Percentiles rank a stretch among this genome's conserved stretches.
Evolutionary conservation across 1,284 basidiomycete genomes (phyloP).

Genomic region (Tylopilus microsporus): DNA sequence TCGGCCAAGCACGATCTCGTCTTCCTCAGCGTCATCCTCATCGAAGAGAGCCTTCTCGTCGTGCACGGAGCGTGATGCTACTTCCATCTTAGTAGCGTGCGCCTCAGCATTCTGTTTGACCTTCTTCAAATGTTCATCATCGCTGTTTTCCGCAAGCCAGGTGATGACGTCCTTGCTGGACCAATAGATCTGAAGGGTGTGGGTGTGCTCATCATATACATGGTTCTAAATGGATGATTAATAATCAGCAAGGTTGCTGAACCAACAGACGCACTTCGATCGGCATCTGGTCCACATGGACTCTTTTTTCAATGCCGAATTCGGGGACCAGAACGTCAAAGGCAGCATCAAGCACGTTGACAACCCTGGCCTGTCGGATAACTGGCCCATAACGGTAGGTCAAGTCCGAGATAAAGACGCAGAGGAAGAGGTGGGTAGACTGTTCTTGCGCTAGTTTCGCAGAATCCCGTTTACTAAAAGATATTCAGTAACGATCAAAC

Average conservation of each 20-base stretch:
- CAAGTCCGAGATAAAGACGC: constrained; percentile 87
- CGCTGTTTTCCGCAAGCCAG: constrained; percentile 90
- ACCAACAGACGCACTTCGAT: constrained; percentile 64
- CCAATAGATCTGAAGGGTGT: constrained; percentile 90
- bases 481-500: constrained; percentile 6
- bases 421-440: constrained; percentile 91
- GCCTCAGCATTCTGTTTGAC: constrained; percentile 85
- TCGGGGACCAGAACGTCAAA: constrained; percentile 94
- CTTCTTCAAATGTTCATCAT: constrained; percentile 89
- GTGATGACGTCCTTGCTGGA: constrained; percentile 86
- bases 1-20: constrained; percentile 76
- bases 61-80: constrained; percentile 70
- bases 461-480: constrained; percentile 77
- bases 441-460: constrained; percentile 93
- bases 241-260: background rate
- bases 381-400: constrained; percentile 95
- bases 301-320: constrained; percentile 96
- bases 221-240: constrained; percentile 58
- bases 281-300: constrained; percentile 98
- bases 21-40: constrained; percentile 72
- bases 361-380: constrained; percentile 86
- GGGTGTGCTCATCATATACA: constrained; percentile 88
- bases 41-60: constrained; percentile 88
- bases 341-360: constrained; percentile 89
- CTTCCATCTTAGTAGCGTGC: constrained; percentile 82